Percentiles rank a stretch among this genome's conserved stretches.
Conservation (phyloP, 768 basidiomycete species). For the Naganishia vishniacii region DNA sequence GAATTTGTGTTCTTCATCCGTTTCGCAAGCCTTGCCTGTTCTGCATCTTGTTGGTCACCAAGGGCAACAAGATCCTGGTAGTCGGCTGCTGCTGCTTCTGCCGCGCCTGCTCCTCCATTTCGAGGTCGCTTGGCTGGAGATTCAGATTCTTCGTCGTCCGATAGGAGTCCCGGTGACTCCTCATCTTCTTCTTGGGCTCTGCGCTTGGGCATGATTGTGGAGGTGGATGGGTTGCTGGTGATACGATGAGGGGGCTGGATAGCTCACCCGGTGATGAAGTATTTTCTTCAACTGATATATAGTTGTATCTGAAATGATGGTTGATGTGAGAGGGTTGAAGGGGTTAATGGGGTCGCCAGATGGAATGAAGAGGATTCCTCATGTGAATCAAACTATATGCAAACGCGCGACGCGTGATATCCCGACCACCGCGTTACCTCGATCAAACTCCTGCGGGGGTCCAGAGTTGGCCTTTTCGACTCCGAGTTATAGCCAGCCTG, state of each 20-base stretch:
- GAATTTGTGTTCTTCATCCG: not conserved
- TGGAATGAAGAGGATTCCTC: too few relatives aligned
- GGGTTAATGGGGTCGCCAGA: too few relatives aligned
- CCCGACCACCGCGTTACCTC: not conserved
- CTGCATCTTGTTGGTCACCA: not conserved
- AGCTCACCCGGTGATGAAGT: too few relatives aligned
- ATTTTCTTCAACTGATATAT: too few relatives aligned
- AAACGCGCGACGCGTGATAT: too few relatives aligned
- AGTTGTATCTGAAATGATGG: too few relatives aligned
- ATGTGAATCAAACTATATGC: too few relatives aligned
- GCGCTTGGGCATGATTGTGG: constrained; percentile 13
- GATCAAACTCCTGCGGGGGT: not conserved
- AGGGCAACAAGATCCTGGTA: not conserved
- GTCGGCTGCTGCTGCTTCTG: not conserved
- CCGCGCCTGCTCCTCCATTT: too few relatives aligned
- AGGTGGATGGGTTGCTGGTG: not conserved
- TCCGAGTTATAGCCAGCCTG: too few relatives aligned
- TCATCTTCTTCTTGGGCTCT: constrained; percentile 59
- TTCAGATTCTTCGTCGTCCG: not conserved
- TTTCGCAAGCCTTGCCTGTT: not conserved
- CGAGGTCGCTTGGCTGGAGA: not conserved
- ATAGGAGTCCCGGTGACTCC: constrained; percentile 18
- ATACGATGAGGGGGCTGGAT: too few relatives aligned
- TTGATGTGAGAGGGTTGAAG: too few relatives aligned
- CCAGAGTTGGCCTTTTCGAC: not conserved